A percentile compares a stretch with the other conserved stretches of the same genome.
These are phyloP conservation scores for Leptomonas pyrrhocoris DNA, from an alignment of 208 protist genomes.

Conservation along the genomic window DNA sequence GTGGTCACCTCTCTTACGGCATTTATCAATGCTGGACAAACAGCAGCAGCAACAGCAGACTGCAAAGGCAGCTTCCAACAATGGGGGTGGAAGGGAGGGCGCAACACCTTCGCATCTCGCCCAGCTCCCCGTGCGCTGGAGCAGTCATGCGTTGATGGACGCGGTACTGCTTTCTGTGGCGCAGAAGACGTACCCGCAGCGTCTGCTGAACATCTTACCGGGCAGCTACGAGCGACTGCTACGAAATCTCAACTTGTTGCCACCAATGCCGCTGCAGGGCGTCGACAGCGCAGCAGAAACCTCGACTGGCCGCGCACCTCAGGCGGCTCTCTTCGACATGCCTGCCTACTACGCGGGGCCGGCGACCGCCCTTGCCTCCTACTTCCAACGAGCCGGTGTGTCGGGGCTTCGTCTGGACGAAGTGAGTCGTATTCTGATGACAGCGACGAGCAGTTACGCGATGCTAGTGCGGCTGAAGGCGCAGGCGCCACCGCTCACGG, in stretches of 20 bases:
- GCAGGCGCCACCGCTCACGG: constrained; percentile 26
- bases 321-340: constrained; percentile 44
- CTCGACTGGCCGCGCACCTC: neutral
- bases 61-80: too few relatives aligned
- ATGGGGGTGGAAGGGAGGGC: too few relatives aligned
- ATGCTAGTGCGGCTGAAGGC: constrained; percentile 80
- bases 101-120: neutral
- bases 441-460: constrained; percentile 48
- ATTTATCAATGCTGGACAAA: constrained; percentile 54
- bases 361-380: constrained; percentile 45
- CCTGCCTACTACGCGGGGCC: constrained; percentile 75
- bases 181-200: constrained; percentile 61
- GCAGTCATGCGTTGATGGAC: constrained; percentile 48
- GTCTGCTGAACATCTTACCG: constrained; percentile 66
- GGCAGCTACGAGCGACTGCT: constrained; percentile 62
- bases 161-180: constrained; percentile 46
- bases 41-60: constrained; percentile 33
- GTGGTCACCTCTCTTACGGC: constrained; percentile 76
- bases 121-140: constrained; percentile 38
- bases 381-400: constrained; percentile 51
- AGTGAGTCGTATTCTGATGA: constrained; percentile 50
- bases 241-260: constrained; percentile 35
- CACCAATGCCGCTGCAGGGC: constrained; percentile 3
- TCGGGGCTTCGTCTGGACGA: constrained; percentile 42
- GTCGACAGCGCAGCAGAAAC: constrained; percentile 20